Base-by-base conservation (phyloP, 345 rosid genomes). In the Mallotus nudiflorus region DNA sequence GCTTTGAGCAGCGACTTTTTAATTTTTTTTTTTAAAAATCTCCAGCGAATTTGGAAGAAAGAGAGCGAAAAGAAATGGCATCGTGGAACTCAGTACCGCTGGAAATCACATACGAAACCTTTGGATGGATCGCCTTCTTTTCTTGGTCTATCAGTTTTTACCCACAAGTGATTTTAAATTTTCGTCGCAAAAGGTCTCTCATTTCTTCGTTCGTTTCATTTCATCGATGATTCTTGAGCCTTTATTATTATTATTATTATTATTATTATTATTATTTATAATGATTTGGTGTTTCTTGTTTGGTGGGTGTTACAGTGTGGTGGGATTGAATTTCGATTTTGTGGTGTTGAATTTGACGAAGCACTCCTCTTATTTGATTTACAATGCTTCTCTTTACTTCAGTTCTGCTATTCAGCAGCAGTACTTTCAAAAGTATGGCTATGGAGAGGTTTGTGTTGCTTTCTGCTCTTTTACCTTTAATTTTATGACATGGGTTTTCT, bases 251-350 rank as follows among this genome's bases (percentile, higher is more conserved):
- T n/a, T n/a, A n/a, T n/a, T n/a, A n/a, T n/a, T n/a, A n/a, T n/a
- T n/a, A n/a, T n/a, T n/a, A n/a, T n/a, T n/a, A n/a, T n/a, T n/a
- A n/a, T n/a, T n/a, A n/a, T n/a, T n/a, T n/a, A n/a, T n/a, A n/a
- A n/a, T n/a, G n/a, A n/a, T n/a, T n/a, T n/a, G 28, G 4, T 50
- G 45, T 29, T 28, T n/a, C 5, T 35, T 37, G 40, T 39, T 27
- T 24, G 20, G 40, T 19, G 54, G 42, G 13, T 39, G 18, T 25
- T 25, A 49, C 73, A 94, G 92, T 57, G 97, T 94, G 62, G 91
- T 91, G 70, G 99, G 99, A n/a, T 72, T 94, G 85, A 94, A 86
- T 75, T 91, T 94, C 71, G 97, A 94, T 75, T 91, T 91, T 76
- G 93, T 90, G 74, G 8, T 91, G 72, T 82, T 91, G 82, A 94